Percentiles rank a stretch among this genome's conserved stretches.
These are phyloP conservation scores for Nakazawaea molendinolei DNA, from an alignment of 805 yeast species.

Conservation along the genomic window DNA sequence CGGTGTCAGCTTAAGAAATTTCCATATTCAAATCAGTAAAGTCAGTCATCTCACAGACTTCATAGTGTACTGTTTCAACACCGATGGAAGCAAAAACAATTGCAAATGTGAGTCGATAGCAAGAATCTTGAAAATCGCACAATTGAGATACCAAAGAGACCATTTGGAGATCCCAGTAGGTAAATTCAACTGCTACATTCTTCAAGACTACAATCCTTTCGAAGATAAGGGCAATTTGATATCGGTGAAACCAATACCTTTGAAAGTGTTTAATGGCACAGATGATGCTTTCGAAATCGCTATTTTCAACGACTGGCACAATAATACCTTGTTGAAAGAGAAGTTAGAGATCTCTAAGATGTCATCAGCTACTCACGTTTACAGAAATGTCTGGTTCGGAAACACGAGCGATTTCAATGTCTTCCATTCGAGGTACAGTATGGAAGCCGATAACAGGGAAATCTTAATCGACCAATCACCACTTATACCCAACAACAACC, in stretches of 20 bases:
- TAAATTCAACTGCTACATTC: constrained; percentile 23
- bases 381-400: constrained; percentile 67
- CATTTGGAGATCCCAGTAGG: constrained; percentile 20
- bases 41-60: constrained; percentile 69
- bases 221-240: constrained; percentile 17
- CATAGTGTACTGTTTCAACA: constrained; percentile 62
- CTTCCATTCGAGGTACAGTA: constrained; percentile 1
- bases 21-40: constrained; percentile 81
- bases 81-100: constrained; percentile 28
- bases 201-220: constrained; percentile 15
- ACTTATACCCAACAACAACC: constrained; percentile 15
- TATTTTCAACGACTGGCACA: constrained; percentile 55
- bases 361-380: constrained; percentile 68
- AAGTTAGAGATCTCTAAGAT: constrained; percentile 76
- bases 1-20: constrained; percentile 76
- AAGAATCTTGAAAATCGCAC: constrained; percentile 37
- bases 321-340: constrained; percentile 64
- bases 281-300: constrained; percentile 29
- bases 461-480: constrained; percentile 5
- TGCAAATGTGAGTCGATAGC: constrained; percentile 34
- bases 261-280: constrained; percentile 18
- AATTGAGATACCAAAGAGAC: constrained; percentile 21
- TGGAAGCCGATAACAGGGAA: background rate
- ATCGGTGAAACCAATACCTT: constrained; percentile 22
- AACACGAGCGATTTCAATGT: constrained; percentile 67